Percentiles rank a stretch among this genome's conserved stretches.
phyloP scores from a whole-genome alignment of 1,284 basidiomycete genomes.

The Waitea zeae region DNA sequence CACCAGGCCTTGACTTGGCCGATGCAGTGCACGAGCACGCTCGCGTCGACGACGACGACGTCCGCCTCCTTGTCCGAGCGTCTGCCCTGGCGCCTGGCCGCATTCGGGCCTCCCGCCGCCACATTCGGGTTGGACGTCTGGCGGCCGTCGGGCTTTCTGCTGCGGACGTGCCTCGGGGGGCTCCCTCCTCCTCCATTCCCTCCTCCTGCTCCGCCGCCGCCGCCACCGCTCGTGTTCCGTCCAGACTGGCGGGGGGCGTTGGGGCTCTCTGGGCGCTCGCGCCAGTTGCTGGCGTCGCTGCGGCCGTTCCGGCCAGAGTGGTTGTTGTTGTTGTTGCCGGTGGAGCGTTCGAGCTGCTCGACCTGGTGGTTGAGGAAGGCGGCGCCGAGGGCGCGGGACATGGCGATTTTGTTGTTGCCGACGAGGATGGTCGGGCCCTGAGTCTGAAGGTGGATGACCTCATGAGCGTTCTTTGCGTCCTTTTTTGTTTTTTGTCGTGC shows the following conservation, averaged over 20 bases:
- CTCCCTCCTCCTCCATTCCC: conserved; percentile 10
- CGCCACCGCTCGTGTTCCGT: conserved; percentile 4
- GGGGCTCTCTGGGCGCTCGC: conserved; percentile 18
- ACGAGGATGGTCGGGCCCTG: background rate
- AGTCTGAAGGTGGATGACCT: too few species aligned
- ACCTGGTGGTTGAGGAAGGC: conserved; percentile 73
- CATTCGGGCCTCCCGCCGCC: conserved; percentile 8
- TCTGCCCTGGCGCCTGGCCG: conserved; percentile 17
- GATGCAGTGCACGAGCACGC: conserved; percentile 72
- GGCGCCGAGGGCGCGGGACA: conserved; percentile 69
- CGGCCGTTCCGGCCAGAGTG: too few species aligned
- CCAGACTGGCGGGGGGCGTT: background rate
- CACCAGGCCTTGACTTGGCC: conserved; percentile 73
- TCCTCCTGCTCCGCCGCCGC: conserved; percentile 9
- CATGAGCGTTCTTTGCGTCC: too few species aligned
- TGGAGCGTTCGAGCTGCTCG: conserved; percentile 65
- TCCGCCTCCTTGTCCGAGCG: conserved; percentile 55
- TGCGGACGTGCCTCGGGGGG: conserved; percentile 15
- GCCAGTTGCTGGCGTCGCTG: too few species aligned
- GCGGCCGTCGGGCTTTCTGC: conserved; percentile 7
- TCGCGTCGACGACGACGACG: conserved; percentile 71
- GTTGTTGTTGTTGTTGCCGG: conserved; percentile 31
- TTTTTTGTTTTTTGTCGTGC: too few species aligned
- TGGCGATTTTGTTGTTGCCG: conserved; percentile 39
- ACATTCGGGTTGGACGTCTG: conserved; percentile 6